Evolutionary conservation across 768 basidiomycete species (phyloP), one percentile per base, ranked within the genome.

Genomic region (Xanthoconium purpureum): DNA sequence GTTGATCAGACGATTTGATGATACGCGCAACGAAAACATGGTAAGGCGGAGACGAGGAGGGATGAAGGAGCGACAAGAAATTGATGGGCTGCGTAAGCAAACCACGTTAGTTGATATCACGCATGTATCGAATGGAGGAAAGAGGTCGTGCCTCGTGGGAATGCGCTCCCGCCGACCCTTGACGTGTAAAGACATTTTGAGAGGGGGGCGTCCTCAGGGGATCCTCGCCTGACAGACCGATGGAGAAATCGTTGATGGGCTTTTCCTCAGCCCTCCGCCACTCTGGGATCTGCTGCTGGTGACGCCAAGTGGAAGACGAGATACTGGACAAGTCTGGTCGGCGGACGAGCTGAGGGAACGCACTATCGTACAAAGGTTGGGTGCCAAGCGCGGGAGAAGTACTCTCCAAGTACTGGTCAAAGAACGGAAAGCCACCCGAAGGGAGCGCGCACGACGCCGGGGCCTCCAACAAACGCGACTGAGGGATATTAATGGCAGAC

Each of bases 1-100:
- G 91, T 66, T 94, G 91, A 65, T 94, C 91, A 6, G 91, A 91
- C 2, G 85, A 88, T 73, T 89, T 92, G 78, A 92, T 89, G 62
- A 94, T 93, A 28, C 91, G 86, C 17, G 84, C 76, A 13, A 93
- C 90, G 63, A 94, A 91, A 52, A 89, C 76, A 51, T 83, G 82
- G 65, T 94, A 94, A 2, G 90, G 90, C 14, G 91, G 91, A 30
- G 87, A 84, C 1, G 91, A 89, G 0, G 90, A 89, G 1, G 91
- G 91, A 63, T 92, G 90, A 48, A 94, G 79, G 49, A 93, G 77
- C 14, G 89, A 89, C 51, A 93, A 78, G 70, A 93, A 94, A 72
- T 94, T 94, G 76, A 94, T 91, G 15, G 91, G 90, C 90, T 94
- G 59, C 37, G 28, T 29, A 47, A 50, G 54, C 24, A 20, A 51